Evolutionary conservation across 139 green algal genomes (phyloP).

Genomic region (Gonium pectorale): DNA sequence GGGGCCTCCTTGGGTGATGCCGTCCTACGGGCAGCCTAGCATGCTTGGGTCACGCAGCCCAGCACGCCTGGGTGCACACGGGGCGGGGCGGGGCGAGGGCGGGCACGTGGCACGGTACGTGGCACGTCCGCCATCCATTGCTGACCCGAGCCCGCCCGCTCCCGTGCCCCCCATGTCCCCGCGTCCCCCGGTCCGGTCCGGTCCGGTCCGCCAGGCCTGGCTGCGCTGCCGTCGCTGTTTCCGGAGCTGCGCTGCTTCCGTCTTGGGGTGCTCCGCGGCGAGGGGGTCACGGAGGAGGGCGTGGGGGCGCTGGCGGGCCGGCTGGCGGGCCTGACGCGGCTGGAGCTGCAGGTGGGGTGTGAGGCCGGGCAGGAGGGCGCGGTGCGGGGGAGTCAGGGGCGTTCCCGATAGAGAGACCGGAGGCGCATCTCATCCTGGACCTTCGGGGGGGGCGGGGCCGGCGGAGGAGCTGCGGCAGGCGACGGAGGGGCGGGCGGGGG

Average conservation of each 20-base stretch:
- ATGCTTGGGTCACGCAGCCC: too few species aligned
- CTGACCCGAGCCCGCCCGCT: too few species aligned
- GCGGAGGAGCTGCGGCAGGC: not conserved
- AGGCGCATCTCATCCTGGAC: too few species aligned
- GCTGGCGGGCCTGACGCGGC: not conserved
- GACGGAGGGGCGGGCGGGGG: not conserved
- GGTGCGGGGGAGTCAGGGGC: not conserved
- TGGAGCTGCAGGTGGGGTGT: slow-evolving; percentile 19
- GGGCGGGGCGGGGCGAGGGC: too few species aligned
- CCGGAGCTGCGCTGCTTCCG: not conserved
- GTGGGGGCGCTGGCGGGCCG: not conserved
- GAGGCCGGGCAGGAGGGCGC: not conserved
- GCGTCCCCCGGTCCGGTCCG: too few species aligned
- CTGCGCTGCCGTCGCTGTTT: not conserved
- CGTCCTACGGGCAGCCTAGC: too few species aligned
- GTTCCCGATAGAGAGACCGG: too few species aligned
- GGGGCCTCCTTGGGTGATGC: too few species aligned
- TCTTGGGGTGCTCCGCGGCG: not conserved
- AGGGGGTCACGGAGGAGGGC: slow-evolving; percentile 6
- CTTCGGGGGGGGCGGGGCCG: not conserved
- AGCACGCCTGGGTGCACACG: too few species aligned
- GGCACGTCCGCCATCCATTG: too few species aligned
- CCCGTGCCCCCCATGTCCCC: too few species aligned
- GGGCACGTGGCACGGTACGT: too few species aligned
- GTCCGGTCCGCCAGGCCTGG: not conserved